Evolutionary conservation across 2,329 filamentous ascomycete genomes (phyloP).

Genomic region (Aspergillus versicolor): DNA sequence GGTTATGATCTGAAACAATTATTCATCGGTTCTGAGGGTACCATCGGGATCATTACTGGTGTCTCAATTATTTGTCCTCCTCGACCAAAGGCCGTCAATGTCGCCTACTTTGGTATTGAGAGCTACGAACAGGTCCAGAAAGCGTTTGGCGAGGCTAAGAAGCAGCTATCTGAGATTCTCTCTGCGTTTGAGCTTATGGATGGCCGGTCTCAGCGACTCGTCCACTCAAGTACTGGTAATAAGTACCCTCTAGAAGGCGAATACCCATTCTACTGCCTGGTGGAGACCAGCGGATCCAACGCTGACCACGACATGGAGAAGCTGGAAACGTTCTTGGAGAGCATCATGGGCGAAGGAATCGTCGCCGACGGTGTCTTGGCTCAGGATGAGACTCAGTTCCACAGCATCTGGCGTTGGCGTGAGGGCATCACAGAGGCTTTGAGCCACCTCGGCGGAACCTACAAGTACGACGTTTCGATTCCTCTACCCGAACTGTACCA

Average conservation of each 20-base stretch:
- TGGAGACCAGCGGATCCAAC: slow-evolving; percentile 96
- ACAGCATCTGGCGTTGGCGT: slow-evolving; percentile 83
- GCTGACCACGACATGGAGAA: slow-evolving; percentile 91
- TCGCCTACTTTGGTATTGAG: slow-evolving; percentile 88
- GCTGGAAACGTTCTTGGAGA: slow-evolving; percentile 83
- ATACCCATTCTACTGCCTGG: slow-evolving; percentile 91
- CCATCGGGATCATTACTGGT: slow-evolving; percentile 89
- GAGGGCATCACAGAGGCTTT: slow-evolving; percentile 90
- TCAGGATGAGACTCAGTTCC: slow-evolving; percentile 87
- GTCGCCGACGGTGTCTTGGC: slow-evolving; percentile 88
- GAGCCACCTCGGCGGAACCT: slow-evolving; percentile 88
- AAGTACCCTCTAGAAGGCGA: slow-evolving; percentile 78
- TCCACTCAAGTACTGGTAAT: slow-evolving; percentile 70
- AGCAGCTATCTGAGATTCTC: slow-evolving; percentile 87
- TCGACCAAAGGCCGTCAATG: slow-evolving; percentile 82
- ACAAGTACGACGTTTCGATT: slow-evolving; percentile 98
- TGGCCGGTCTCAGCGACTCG: slow-evolving; percentile 73
- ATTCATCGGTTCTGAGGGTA: slow-evolving; percentile 94
- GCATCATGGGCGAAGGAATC: slow-evolving; percentile 85
- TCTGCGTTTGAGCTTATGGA: slow-evolving; percentile 99
- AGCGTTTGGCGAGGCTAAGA: slow-evolving; percentile 86
- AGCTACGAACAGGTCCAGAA: slow-evolving; percentile 85
- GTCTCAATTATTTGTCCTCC: slow-evolving; percentile 88
- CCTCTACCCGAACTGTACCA: slow-evolving; percentile 83
- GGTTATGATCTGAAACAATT: slow-evolving; percentile 97